Evolutionary conservation across 2,329 filamentous ascomycete species (phyloP).

Genomic region (Botrytis porri): DNA sequence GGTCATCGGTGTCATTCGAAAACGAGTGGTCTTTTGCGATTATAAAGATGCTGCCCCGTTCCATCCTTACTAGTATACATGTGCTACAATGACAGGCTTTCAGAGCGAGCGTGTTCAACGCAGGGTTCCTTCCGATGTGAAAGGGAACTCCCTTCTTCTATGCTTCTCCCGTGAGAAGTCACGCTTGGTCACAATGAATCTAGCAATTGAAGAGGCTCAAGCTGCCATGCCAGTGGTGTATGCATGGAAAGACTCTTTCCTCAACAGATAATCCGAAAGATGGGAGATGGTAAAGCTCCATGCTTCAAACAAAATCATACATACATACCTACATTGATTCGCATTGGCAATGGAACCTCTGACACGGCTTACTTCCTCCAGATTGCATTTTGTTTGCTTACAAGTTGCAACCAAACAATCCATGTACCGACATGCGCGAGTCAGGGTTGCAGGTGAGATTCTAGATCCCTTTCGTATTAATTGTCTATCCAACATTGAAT

Average conservation of each 20-base stretch:
- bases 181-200: background rate
- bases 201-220: constrained; percentile 5
- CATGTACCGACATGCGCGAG: constrained; percentile 27
- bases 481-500: background rate
- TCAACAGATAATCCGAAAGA: background rate
- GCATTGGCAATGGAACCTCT: background rate
- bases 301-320: constrained; percentile 3
- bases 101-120: constrained; percentile 22
- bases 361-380: background rate
- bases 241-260: background rate
- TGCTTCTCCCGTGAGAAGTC: background rate
- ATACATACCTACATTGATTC: background rate
- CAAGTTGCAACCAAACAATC: constrained; percentile 18
- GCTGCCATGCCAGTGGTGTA: background rate
- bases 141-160: constrained; percentile 14
- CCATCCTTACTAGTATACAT: constrained; percentile 21
- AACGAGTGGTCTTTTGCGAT: constrained; percentile 14
- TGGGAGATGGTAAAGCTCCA: background rate
- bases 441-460: constrained; percentile 21
- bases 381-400: constrained; percentile 26
- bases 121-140: constrained; percentile 28
- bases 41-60: constrained; percentile 6
- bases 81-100: constrained; percentile 25
- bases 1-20: constrained; percentile 5
- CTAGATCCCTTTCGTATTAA: constrained; percentile 12